Conservation (phyloP, 495 filamentous ascomycete genomes). For the Penicillium coffeae region DNA sequence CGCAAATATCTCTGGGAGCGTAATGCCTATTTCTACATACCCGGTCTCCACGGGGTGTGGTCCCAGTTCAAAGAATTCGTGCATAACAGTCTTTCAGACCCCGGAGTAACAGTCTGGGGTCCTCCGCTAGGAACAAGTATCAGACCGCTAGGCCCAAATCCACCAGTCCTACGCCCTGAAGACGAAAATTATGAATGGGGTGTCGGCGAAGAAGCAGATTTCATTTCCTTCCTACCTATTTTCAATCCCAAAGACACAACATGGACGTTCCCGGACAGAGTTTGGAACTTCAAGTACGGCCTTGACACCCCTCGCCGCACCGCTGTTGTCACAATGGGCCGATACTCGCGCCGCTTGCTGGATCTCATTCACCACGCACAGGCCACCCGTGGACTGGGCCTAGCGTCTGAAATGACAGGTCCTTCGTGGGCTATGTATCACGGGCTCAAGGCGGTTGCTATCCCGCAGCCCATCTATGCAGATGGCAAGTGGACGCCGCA, state of each 20-base stretch:
- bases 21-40: constrained; percentile 68
- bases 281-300: constrained; percentile 29
- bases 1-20: constrained; percentile 71
- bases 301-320: constrained; percentile 57
- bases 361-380: constrained; percentile 23
- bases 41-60: constrained; percentile 57
- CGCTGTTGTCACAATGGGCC: constrained; percentile 62
- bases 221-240: constrained; percentile 67
- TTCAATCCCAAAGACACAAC: constrained; percentile 61
- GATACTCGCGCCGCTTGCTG: constrained; percentile 54
- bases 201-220: constrained; percentile 70
- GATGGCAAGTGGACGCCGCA: constrained; percentile 36
- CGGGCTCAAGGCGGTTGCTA: constrained; percentile 55
- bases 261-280: constrained; percentile 58
- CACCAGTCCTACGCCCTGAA: constrained; percentile 49
- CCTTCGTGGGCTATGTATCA: constrained; percentile 62
- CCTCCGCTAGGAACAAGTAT: constrained; percentile 39
- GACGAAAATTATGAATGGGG: constrained; percentile 69
- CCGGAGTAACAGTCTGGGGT: constrained; percentile 54
- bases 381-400: constrained; percentile 44
- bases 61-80: constrained; percentile 51
- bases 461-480: constrained; percentile 62
- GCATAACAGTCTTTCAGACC: constrained; percentile 36
- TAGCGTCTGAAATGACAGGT: constrained; percentile 68
- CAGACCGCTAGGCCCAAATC: constrained; percentile 55